Evolutionary conservation across 208 protist genomes (phyloP), one percentile per base, ranked within the genome.

Genomic region (Leishmania braziliensis): DNA sequence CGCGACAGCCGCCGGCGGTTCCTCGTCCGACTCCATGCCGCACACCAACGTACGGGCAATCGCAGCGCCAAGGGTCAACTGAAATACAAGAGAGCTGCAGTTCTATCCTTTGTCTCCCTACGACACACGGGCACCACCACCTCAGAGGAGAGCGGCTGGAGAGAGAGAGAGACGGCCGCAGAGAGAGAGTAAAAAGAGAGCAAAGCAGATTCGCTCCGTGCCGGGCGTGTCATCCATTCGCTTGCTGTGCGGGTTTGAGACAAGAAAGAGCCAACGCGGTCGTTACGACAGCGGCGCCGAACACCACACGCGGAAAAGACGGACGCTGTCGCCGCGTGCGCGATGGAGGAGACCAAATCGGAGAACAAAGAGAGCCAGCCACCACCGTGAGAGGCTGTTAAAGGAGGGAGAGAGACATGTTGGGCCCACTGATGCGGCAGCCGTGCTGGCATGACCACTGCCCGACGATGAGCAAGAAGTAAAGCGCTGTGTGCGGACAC

Each of bases 21-120:
- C 81, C 48, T 80, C 75, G 48, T 84, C 81, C 16, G 75, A 84
- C 48, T 84, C 80, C 20, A 79, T 51, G 46, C 62, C 23, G 54
- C 26, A 0, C 12, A 20, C 29, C 63, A 53, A 53, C 51, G n/a
- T 4, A 60, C 48, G 18, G 5, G 9, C 50, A 48, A 77, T 14
- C 20, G 12, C n/a, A 23, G 63, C 50, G 29, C 51, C 8, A 62
- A 43, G 16, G n/a, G 46, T n/a, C 43, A 9, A 50, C 65, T n/a
- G 18, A 70, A 43, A 10, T 5, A 9, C 3, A 18, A 23, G 29
- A 46, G 29, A 70, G 36, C 33, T 26, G 36, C 36, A 18, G 58
- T n/a, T 16, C 10, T 8, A 18, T 63, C 23, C 20, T 16, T 63
- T n/a, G 18, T 39, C 36, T 26, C 39, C 39, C 0, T 26, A 26